phyloP scores from a whole-genome alignment of 2,329 filamentous ascomycete genomes.

The Parafenestella ontariensis region DNA sequence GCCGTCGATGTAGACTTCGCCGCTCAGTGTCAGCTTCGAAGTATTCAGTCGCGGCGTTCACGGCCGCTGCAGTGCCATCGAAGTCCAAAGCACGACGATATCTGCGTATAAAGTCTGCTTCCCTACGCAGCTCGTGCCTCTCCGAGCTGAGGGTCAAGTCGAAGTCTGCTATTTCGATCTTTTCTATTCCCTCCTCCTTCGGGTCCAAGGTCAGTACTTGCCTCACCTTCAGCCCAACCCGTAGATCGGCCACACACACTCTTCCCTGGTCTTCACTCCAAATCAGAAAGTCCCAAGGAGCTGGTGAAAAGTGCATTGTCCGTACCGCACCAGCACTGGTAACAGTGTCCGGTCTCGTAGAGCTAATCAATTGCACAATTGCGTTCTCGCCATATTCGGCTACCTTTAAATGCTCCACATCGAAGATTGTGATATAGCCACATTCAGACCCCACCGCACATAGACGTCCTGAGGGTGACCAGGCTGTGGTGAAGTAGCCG shows the following conservation, averaged over 20 bases:
- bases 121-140: conserved; percentile 59
- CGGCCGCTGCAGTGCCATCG: conserved; percentile 46
- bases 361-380: conserved; percentile 77
- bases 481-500: conserved; percentile 79
- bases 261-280: conserved; percentile 90
- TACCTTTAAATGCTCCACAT: conserved; percentile 58
- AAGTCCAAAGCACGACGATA: conserved; percentile 50
- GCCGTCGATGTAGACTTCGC: conserved; percentile 39
- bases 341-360: conserved; percentile 71
- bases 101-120: conserved; percentile 52
- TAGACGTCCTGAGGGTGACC: conserved; percentile 73
- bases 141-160: conserved; percentile 39
- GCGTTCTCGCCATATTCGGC: conserved; percentile 62
- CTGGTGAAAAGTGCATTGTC: conserved; percentile 90
- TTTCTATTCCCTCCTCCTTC: conserved; percentile 63
- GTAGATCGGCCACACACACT: conserved; percentile 76
- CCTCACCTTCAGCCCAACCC: conserved; percentile 69
- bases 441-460: conserved; percentile 82
- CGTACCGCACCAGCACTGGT: conserved; percentile 77
- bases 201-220: conserved; percentile 72
- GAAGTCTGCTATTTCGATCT: conserved; percentile 63
- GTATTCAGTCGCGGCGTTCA: conserved; percentile 52
- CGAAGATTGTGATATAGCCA: conserved; percentile 78
- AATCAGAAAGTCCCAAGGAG: conserved; percentile 86
- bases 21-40: conserved; percentile 51